Percentiles rank a stretch among this genome's conserved stretches.
These are phyloP conservation scores for Penicillium atrosanguineum DNA, from an alignment of 495 filamentous ascomycete genomes.

Conservation along the genomic window DNA sequence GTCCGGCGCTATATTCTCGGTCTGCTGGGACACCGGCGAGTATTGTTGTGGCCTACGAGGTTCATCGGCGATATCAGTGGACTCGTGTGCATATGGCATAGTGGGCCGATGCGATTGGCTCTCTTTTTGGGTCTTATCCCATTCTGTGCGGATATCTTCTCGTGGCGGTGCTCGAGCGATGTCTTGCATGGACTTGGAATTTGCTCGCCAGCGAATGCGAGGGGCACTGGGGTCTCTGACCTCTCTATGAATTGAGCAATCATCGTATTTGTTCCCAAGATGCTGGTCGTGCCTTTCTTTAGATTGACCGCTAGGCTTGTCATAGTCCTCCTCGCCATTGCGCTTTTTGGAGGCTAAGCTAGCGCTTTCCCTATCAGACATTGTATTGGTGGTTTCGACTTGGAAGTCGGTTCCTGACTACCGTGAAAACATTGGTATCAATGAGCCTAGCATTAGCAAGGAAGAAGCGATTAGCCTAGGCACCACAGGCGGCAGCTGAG, in stretches of 20 bases:
- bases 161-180: not conserved
- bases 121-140: not conserved
- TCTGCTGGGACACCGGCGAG: not conserved
- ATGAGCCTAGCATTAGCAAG: not conserved
- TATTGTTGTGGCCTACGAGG: not conserved
- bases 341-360: not conserved
- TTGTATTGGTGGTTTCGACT: not conserved
- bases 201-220: slow-evolving; percentile 23
- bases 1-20: not conserved
- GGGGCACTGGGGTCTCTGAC: not conserved
- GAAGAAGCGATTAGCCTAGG: not conserved
- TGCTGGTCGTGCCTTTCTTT: not conserved
- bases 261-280: not conserved
- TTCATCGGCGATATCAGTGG: slow-evolving; percentile 9
- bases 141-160: slow-evolving; percentile 3
- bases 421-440: not conserved
- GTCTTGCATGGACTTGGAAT: not conserved
- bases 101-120: slow-evolving; percentile 5
- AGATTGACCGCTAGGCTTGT: not conserved
- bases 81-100: slow-evolving; percentile 12
- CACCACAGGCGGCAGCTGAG: too few species aligned
- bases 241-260: not conserved
- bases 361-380: not conserved
- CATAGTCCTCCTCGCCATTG: not conserved
- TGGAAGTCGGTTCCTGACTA: not conserved